Conservation (phyloP, 257 asterid genomes). For the Solanum gandarillasii region DNA sequence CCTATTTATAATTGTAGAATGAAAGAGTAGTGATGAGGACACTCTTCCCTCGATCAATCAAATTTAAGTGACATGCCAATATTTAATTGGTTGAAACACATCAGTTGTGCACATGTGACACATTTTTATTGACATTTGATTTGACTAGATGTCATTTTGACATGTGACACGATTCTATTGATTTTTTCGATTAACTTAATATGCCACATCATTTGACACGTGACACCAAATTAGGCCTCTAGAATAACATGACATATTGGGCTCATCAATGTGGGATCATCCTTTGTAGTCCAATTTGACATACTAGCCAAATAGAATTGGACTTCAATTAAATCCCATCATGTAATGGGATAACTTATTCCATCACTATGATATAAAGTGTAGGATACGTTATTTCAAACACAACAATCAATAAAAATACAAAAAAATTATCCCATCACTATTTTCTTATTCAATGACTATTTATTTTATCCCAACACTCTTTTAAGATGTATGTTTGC, state of each 20-base stretch:
- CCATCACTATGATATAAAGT: too few relatives aligned
- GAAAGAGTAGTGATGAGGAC: background rate
- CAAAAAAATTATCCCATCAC: too few relatives aligned
- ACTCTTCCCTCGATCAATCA: background rate
- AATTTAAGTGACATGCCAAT: background rate
- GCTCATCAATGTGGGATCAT: background rate
- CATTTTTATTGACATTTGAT: background rate
- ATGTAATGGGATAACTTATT: rapidly evolving
- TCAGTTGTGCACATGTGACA: background rate
- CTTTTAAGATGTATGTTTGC: background rate
- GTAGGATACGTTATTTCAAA: too few relatives aligned
- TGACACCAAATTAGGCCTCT: background rate
- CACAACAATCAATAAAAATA: background rate
- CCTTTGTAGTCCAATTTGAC: background rate
- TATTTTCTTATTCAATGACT: too few relatives aligned
- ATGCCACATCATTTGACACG: background rate
- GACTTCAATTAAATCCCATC: background rate
- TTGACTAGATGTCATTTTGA: background rate
- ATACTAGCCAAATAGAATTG: background rate
- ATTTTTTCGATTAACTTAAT: too few relatives aligned
- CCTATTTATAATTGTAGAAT: background rate
- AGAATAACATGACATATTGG: background rate
- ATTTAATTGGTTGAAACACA: background rate
- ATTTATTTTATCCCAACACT: background rate
- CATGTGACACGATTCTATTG: too few relatives aligned